Percentiles rank a stretch among this genome's conserved stretches.
Conservation (phyloP, 2,329 filamentous ascomycete species). For the Ustilaginoidea virens region DNA sequence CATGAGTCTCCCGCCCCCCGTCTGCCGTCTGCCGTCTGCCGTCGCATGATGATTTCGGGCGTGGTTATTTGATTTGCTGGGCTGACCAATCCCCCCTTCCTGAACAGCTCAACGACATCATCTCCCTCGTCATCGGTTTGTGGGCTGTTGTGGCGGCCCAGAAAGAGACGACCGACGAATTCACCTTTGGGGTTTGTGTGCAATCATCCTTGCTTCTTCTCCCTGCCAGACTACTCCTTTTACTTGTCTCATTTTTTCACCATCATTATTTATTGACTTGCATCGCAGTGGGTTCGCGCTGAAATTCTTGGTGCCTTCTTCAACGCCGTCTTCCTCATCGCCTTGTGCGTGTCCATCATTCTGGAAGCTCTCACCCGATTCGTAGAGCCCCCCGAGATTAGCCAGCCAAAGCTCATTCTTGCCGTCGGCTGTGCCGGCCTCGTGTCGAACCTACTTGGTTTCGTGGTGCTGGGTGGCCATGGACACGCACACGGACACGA, state of each 20-base stretch:
- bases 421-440: conserved; percentile 80
- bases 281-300: conserved; percentile 75
- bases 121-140: conserved; percentile 79
- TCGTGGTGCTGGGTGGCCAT: conserved; percentile 86
- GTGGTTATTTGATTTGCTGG: no score
- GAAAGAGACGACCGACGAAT: conserved; percentile 73
- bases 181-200: conserved; percentile 73
- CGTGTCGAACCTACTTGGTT: conserved; percentile 73
- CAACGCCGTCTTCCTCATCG: conserved; percentile 95
- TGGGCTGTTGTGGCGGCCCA: conserved; percentile 91
- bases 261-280: no score
- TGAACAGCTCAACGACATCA: conserved; percentile 78
- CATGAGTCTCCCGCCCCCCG: no score
- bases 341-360: conserved; percentile 89
- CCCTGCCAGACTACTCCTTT: no score
- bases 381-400: conserved; percentile 77
- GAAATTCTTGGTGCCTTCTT: conserved; percentile 93
- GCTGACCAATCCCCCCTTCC: conserved; percentile 1
- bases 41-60: no score
- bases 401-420: conserved; percentile 72
- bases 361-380: conserved; percentile 88
- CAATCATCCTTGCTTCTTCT: no score
- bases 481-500: conserved; percentile 77
- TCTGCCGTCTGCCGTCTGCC: no score
- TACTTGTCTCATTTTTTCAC: background rate